A percentile compares a stretch with the other conserved stretches of the same genome.
Conservation (phyloP, 2,329 filamentous ascomycete species). For the Clonostachys solani region DNA sequence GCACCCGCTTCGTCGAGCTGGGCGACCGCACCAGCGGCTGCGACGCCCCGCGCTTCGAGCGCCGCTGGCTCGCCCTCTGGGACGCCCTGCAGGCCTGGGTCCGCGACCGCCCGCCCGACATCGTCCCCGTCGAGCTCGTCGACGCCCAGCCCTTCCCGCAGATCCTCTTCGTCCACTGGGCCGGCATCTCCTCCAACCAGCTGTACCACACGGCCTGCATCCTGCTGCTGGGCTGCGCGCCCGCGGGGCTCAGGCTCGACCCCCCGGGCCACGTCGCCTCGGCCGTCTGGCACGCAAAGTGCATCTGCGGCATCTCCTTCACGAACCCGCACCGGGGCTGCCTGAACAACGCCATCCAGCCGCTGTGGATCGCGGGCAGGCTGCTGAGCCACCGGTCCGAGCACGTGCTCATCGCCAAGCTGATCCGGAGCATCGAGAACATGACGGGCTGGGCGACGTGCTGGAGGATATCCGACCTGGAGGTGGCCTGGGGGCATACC, state of each 20-base stretch:
- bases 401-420: slow-evolving; percentile 29
- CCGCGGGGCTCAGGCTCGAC: slow-evolving; percentile 1
- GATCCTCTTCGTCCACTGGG: slow-evolving; percentile 47
- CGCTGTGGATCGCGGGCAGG: slow-evolving; percentile 50
- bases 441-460: slow-evolving; percentile 48
- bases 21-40: slow-evolving; percentile 36
- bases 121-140: slow-evolving; percentile 38
- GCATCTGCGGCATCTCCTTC: slow-evolving; percentile 51
- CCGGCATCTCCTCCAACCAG: slow-evolving; percentile 53
- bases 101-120: slow-evolving; percentile 35
- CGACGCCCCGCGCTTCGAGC: slow-evolving; percentile 28
- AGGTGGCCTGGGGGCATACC: slow-evolving; percentile 32
- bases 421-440: slow-evolving; percentile 44
- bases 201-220: slow-evolving; percentile 53
- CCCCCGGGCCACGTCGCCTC: slow-evolving; percentile 20
- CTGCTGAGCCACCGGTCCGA: slow-evolving; percentile 45
- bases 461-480: slow-evolving; percentile 49
- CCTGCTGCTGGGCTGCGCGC: slow-evolving; percentile 36
- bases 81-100: slow-evolving; percentile 44
- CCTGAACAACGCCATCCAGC: slow-evolving; percentile 54
- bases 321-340: slow-evolving; percentile 52
- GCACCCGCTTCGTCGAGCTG: slow-evolving; percentile 42
- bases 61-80: slow-evolving; percentile 44
- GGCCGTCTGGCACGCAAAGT: slow-evolving; percentile 48
- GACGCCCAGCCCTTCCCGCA: slow-evolving; percentile 41